Conservation (phyloP, 148 eudicot genomes). For the Salicornia ramosissima region DNA sequence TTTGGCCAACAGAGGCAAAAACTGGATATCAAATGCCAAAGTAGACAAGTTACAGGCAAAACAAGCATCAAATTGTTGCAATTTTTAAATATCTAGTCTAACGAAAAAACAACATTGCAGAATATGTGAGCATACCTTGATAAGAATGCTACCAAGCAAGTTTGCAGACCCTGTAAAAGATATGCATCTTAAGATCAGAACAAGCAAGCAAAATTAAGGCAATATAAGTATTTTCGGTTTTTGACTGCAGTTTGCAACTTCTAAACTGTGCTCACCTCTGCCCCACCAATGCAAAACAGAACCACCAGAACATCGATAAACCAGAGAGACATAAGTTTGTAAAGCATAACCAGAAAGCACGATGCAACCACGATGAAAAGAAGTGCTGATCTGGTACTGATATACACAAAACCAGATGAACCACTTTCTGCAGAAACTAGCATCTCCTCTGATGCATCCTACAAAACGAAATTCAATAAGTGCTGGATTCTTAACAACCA, state of each 20-base stretch:
- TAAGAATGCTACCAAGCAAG: slow-evolving; percentile 84
- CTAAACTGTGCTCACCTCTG: slow-evolving; percentile 56
- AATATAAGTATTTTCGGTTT: no score
- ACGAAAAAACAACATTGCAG: no score
- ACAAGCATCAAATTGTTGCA: not conserved
- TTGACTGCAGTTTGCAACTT: not conserved
- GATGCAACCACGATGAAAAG: slow-evolving; percentile 86
- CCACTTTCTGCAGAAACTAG: slow-evolving; percentile 32
- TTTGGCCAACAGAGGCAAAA: not conserved
- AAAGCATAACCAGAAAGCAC: slow-evolving; percentile 86
- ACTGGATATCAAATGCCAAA: slow-evolving; percentile 3
- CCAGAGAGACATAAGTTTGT: slow-evolving; percentile 90
- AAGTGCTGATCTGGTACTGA: slow-evolving; percentile 79
- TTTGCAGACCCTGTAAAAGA: slow-evolving; percentile 84
- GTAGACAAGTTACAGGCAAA: slow-evolving; percentile 1
- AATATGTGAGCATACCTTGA: slow-evolving; percentile 59
- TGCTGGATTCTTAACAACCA: not conserved
- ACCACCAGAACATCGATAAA: slow-evolving; percentile 91
- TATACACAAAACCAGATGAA: slow-evolving; percentile 62
- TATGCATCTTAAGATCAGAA: slow-evolving; percentile 15
- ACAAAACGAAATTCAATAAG: slow-evolving; percentile 5
- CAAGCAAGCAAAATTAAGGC: not conserved
- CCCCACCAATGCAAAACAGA: slow-evolving; percentile 89
- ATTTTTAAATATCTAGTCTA: not conserved
- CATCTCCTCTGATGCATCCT: slow-evolving; percentile 80